Base-by-base conservation (phyloP, 2,329 filamentous ascomycete species). In the Didymella pinodella region DNA sequence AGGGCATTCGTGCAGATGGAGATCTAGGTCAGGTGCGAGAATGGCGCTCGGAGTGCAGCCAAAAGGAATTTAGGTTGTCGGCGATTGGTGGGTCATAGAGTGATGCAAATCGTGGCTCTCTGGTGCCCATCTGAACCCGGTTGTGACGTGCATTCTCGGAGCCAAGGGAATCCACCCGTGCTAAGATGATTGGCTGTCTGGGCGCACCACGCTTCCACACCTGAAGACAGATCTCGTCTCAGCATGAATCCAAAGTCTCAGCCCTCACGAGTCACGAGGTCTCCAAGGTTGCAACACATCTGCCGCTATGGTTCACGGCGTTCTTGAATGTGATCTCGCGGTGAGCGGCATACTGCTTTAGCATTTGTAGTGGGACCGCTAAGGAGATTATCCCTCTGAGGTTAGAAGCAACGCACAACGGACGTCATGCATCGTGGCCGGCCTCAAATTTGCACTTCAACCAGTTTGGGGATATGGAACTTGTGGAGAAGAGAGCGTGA, bases 21-120 rank as follows among this genome's bases (percentile, higher is more conserved):
- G 36, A 14, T 55, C 52, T 60, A 48, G 58, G 58, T 61, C 58
- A 61, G 58, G 58, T 61, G 58, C 58, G 53, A 61, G 32, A 53
- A 34, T 45, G 48, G 53, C 32, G 16, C 46, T 47, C 47, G 50
- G 50, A 59, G 50, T 50, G 46, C 57, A 59, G 48, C 51, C 47
- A 60, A 22, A 52, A 50, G 20, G 14, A 54, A 59, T 51, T 47
- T 40, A 50, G 38, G 44, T 28, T 32, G 29, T 28, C 38, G 22
- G 48, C 40, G 52, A 60, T 60, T 60, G 57, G 57, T 56, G 34
- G 52, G 47, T 51, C 36, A n/a, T 44, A 3, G 16, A 36, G 44
- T 51, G 48, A 36, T 60, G 57, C 57, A 44, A 54, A 56, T 29
- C 32, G 38, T 51, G 57, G 57, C 41, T 51, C 46, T 50, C 46